These are phyloP conservation scores for Colletotrichum neosansevieriae DNA, from an alignment of 2,329 filamentous ascomycete species.

Conservation along the genomic window DNA sequence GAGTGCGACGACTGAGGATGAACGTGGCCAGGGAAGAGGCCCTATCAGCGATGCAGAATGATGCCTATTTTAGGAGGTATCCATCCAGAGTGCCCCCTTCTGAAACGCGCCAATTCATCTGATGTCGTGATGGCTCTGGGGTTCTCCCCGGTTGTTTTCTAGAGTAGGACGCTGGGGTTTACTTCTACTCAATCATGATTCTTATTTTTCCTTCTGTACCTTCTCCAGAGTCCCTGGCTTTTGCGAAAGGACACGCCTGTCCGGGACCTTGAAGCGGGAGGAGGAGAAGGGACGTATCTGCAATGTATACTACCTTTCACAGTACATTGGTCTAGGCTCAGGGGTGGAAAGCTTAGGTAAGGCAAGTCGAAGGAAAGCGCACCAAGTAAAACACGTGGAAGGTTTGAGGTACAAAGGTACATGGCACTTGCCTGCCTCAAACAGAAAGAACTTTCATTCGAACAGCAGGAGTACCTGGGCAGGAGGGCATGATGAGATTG, in stretches of 20 bases:
- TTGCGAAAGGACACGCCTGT: no score
- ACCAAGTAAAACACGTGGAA: conserved; percentile 12
- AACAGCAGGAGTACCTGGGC: background rate
- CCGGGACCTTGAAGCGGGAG: no score
- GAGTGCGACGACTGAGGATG: background rate
- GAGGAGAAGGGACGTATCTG: no score
- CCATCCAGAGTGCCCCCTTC: conserved; percentile 31
- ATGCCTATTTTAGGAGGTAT: conserved; percentile 30
- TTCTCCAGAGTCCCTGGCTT: no score
- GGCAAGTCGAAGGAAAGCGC: background rate
- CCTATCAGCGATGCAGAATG: background rate
- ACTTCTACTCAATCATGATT: no score
- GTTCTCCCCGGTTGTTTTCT: conserved; percentile 24
- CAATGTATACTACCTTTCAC: no score
- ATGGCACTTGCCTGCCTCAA: background rate
- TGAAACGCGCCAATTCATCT: conserved; percentile 40
- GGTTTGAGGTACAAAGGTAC: background rate
- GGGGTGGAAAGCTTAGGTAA: conserved; percentile 8
- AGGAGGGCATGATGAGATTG: background rate
- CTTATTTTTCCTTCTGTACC: no score
- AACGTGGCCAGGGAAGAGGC: background rate
- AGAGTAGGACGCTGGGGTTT: no score
- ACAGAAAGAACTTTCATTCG: conserved; percentile 6
- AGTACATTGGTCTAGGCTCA: no score
- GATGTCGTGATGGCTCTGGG: conserved; percentile 36